Percentiles rank a stretch among this genome's conserved stretches.
phyloP scores from a whole-genome alignment of 2,329 filamentous ascomycete species.

The Trichophyton equinum region DNA sequence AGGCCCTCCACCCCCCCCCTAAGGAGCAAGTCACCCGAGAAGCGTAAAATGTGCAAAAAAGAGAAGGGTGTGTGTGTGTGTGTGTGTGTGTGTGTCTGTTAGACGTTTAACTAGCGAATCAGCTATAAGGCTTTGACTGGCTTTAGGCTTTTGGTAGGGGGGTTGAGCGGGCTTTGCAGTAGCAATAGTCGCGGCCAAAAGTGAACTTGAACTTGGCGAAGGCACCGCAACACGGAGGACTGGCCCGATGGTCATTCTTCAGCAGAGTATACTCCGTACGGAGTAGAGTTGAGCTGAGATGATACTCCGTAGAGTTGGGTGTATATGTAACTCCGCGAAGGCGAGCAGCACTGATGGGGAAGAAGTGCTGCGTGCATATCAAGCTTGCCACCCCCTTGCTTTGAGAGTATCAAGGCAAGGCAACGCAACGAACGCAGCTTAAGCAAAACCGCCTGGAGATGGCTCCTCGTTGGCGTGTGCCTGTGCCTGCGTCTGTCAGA shows the following conservation, averaged over 20 bases:
- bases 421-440: not conserved
- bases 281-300: not conserved
- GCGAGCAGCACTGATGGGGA: not conserved
- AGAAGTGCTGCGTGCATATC: not conserved
- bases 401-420: not conserved
- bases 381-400: not conserved
- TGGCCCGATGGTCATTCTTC: too few relatives aligned
- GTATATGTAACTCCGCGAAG: not conserved
- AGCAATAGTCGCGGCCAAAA: not conserved
- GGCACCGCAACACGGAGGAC: too few relatives aligned
- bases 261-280: too few relatives aligned
- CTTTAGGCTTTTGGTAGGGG: not conserved
- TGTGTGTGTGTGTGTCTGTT: not conserved
- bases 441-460: not conserved
- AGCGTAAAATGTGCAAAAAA: not conserved
- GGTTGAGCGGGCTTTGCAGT: not conserved
- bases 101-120: slow-evolving; percentile 1
- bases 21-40: not conserved
- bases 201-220: not conserved
- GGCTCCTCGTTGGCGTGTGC: not conserved
- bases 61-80: not conserved
- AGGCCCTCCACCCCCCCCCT: not conserved
- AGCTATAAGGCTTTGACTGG: not conserved
- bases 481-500: not conserved
- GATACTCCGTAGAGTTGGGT: not conserved